A percentile compares a stretch with the other conserved stretches of the same genome.
Evolutionary conservation across 192 early-diverging fungal genomes (phyloP).

Genomic region (Coemansia biformis): DNA sequence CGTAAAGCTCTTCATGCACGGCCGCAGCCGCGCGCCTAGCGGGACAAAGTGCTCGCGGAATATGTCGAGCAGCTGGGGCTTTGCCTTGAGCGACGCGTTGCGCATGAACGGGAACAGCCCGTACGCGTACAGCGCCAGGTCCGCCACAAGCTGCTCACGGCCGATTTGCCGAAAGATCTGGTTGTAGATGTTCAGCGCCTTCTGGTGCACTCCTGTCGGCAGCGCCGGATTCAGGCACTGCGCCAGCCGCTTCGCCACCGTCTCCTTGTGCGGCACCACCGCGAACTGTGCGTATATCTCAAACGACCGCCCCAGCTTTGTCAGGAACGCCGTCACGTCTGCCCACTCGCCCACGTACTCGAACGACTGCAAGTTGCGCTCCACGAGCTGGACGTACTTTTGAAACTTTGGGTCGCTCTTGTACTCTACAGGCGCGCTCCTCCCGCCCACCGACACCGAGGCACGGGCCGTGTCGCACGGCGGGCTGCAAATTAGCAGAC

Average conservation of each 20-base stretch:
- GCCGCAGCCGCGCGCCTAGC: conserved; percentile 62
- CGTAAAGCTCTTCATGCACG: conserved; percentile 72
- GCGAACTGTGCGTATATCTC: conserved; percentile 70
- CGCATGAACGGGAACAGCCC: conserved; percentile 90
- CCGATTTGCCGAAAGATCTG: conserved; percentile 69
- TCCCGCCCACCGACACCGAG: no score
- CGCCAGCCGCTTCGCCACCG: conserved; percentile 85
- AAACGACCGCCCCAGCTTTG: conserved; percentile 76
- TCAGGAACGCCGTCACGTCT: conserved; percentile 86
- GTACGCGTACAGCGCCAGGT: conserved; percentile 79
- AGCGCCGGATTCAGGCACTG: conserved; percentile 93
- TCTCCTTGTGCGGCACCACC: conserved; percentile 75
- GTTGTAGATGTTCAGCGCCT: conserved; percentile 81
- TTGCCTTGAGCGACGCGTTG: conserved; percentile 73
- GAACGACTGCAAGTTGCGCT: conserved; percentile 84
- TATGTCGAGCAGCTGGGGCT: conserved; percentile 76
- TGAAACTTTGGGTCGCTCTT: conserved; percentile 73
- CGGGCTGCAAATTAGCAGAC: no score
- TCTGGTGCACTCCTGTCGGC: conserved; percentile 92
- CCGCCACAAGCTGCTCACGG: conserved; percentile 67
- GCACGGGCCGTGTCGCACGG: no score
- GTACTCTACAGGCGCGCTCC: no score
- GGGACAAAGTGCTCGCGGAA: conserved; percentile 74
- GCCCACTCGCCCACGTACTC: conserved; percentile 94
- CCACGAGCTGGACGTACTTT: conserved; percentile 76